Evolutionary conservation across 371 early-diverging fungal species (phyloP), one percentile per base, ranked within the genome.

Genomic region (Mucor saturninus): DNA sequence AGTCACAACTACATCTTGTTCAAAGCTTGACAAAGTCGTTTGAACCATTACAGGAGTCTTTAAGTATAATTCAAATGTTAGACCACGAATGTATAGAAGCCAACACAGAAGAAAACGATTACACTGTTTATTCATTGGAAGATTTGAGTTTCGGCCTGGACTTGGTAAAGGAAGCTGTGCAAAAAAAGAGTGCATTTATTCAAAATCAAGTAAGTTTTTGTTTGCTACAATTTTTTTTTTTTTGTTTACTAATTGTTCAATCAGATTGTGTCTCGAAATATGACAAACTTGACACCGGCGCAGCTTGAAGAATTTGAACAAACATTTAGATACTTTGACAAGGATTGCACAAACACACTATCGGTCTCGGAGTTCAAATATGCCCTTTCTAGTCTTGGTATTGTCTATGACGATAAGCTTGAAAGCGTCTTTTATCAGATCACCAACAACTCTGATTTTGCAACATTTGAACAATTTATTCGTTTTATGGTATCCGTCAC

Each of bases 271-370:
- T 88, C 95, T 37, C 86, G 97, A 42, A 88, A 91, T 64, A 89
- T 92, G 87, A 93, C 93, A 64, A 95, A 95, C 64, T 73, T 98
- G 64, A 95, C 95, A 28, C 95, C 97, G 0, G 91, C 86, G 6
- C 97, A 96, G 64, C 75, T 97, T 29, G 98, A 98, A 71, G 95
- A 95, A 73, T 95, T 94, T 66, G 93, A 94, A 64, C 82, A 89
- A 59, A 91, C 93, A 1, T 95, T 95, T 82, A 85, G 92, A 35
- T 86, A 91, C 72, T 96, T 97, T 84, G 97, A 96, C 73, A 92
- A 82, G 54, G 89, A 92, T 68, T 72, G 83, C 42, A 77, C 79
- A 60, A 94, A 94, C 69, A 87, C 90, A 29, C 75, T 96, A 21
- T 80, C 83, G n/a, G 77, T 78, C 0, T 77, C 79, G 39, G 96